phyloP scores from a whole-genome alignment of 139 green algal genomes.

The Diplosphaera chodatii region DNA sequence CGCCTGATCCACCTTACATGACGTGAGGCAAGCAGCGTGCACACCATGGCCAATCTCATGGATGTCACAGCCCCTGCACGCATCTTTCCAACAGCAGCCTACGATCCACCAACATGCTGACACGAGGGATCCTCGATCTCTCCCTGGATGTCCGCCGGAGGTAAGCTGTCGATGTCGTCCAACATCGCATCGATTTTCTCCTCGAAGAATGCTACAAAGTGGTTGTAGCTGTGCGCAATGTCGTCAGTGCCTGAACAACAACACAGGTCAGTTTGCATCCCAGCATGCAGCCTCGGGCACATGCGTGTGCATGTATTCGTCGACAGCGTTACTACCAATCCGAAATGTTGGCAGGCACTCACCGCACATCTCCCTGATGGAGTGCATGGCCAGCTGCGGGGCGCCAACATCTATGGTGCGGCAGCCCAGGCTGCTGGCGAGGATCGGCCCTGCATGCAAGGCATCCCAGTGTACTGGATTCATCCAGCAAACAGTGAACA shows the following conservation, averaged over 20 bases:
- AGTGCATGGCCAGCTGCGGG: slow-evolving; percentile 85
- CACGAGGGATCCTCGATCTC: neutral
- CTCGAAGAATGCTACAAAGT: slow-evolving; percentile 73
- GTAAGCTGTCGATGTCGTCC: slow-evolving; percentile 37
- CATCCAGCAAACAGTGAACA: too few relatives aligned
- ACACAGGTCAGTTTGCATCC: too few relatives aligned
- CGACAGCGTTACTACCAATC: too few relatives aligned
- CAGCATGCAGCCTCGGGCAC: too few relatives aligned
- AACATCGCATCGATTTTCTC: slow-evolving; percentile 28
- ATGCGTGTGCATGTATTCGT: too few relatives aligned
- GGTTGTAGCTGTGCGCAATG: slow-evolving; percentile 49
- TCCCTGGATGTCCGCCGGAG: slow-evolving; percentile 45
- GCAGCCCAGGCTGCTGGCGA: slow-evolving; percentile 69
- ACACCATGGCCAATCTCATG: too few relatives aligned
- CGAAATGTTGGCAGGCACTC: too few relatives aligned
- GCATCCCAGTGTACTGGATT: too few relatives aligned
- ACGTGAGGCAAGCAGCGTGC: too few relatives aligned
- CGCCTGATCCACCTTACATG: too few relatives aligned
- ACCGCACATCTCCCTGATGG: slow-evolving; percentile 77
- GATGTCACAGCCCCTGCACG: too few relatives aligned
- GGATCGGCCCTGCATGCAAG: slow-evolving; percentile 85
- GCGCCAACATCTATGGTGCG: slow-evolving; percentile 87
- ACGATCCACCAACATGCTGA: neutral
- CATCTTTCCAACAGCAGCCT: too few relatives aligned
- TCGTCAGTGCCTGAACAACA: slow-evolving; percentile 62